These are phyloP conservation scores for Tulasnella sp. DNA, from an alignment of 768 basidiomycete genomes.

Conservation along the genomic window DNA sequence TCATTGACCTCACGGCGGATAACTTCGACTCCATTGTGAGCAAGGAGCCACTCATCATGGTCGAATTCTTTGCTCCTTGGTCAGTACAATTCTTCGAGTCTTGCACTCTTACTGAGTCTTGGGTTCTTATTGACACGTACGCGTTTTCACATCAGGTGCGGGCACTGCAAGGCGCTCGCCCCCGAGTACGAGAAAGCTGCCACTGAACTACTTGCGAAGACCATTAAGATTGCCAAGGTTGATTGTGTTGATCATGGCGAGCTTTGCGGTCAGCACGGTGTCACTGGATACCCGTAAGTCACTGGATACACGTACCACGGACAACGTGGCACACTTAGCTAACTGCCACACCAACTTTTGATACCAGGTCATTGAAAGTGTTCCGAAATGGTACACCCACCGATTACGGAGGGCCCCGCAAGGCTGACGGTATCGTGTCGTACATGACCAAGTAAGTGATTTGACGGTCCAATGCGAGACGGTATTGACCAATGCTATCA, in stretches of 20 bases:
- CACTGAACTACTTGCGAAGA: constrained; percentile 78
- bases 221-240: constrained; percentile 88
- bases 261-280: constrained; percentile 76
- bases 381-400: constrained; percentile 72
- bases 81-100: constrained; percentile 26
- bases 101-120: not conserved
- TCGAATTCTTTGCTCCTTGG: constrained; percentile 95
- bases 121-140: not conserved
- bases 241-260: constrained; percentile 94
- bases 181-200: constrained; percentile 93
- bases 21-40: constrained; percentile 59
- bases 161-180: constrained; percentile 91
- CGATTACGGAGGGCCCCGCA: constrained; percentile 82
- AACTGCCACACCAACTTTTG: not conserved
- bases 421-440: constrained; percentile 90
- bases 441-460: constrained; percentile 87
- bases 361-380: constrained; percentile 72
- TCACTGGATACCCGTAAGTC: constrained; percentile 89
- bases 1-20: constrained; percentile 59
- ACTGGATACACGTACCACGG: not conserved
- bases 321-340: not conserved
- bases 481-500: constrained; percentile 17
- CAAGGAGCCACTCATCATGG: constrained; percentile 63
- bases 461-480: constrained; percentile 14
- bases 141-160: constrained; percentile 48